These are phyloP conservation scores for Sugiyamaella boreocaroliniensis DNA, from an alignment of 805 yeast genomes.

Conservation along the genomic window DNA sequence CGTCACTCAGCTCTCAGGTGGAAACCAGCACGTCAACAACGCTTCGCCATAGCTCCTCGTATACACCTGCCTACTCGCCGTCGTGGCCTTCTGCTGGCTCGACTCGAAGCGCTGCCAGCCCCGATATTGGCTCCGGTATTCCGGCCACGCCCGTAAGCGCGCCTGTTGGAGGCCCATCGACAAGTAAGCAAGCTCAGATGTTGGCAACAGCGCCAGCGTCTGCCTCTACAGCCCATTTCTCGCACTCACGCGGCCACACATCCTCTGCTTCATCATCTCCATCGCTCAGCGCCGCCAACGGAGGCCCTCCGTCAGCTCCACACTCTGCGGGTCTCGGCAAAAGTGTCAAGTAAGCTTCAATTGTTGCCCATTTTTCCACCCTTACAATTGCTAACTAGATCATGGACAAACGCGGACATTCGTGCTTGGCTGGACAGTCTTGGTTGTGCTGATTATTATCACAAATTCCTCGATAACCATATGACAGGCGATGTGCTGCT, in stretches of 20 bases:
- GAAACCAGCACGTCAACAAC: background rate
- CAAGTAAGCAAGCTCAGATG: background rate
- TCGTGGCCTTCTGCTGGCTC: background rate
- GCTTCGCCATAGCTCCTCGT: background rate
- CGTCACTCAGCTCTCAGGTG: background rate
- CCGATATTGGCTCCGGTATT: background rate
- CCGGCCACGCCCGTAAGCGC: background rate
- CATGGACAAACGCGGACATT: slow-evolving; percentile 26
- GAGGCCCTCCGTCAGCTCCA: background rate
- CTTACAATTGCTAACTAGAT: background rate
- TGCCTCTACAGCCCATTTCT: background rate
- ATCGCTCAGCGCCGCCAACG: background rate
- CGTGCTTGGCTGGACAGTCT: slow-evolving; percentile 30
- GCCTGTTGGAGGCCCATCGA: background rate
- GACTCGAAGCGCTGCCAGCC: background rate
- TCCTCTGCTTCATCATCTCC: background rate
- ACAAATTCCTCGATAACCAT: slow-evolving; percentile 38
- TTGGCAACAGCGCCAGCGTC: background rate
- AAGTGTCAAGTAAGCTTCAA: background rate
- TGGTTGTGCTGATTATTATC: slow-evolving; percentile 25
- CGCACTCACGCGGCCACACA: background rate
- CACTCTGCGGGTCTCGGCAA: background rate
- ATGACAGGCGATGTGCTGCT: slow-evolving; percentile 51
- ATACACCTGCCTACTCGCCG: background rate
- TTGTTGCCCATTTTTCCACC: background rate